Evolutionary conservation across 2,329 filamentous ascomycete genomes (phyloP), one percentile per base, ranked within the genome.

Genomic region (Aspergillus puulaauensis): DNA sequence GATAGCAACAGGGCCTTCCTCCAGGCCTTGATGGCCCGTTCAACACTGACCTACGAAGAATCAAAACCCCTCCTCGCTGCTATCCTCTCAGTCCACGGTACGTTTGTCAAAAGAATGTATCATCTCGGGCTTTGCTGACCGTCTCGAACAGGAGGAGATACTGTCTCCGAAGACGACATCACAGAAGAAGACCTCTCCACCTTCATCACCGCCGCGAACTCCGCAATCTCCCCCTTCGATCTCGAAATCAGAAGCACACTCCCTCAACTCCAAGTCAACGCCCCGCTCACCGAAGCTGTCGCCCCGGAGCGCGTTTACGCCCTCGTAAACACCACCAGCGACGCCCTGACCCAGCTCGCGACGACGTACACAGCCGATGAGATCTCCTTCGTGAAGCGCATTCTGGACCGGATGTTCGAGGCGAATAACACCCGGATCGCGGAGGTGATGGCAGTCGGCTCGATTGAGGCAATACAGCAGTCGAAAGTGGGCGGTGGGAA

Each of bases 351-450:
- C 0, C 93, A 97, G 68, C 82, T 97, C 40, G 91, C 93, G 2
- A 98, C 95, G 0, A 86, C 85, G 0, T 90, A 90, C 70, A 84
- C 82, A 7, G 79, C 91, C 0, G 92, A 96, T 64, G 93, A 98
- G 77, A 90, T 98, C 33, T 86, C 90, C 0, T 99, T 91, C 71
- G 85, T 98, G 54, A 95, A 96, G 75, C 83, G 95, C 8, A 73
- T 97, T 3, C 83, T 99, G 1, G 93, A 97, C 72, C 86, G 84
- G 66, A 96, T 99, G 85, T 99, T 98, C 70, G 91, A 96, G 62
- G 89, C 85, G 19, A 87, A 91, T 77, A 98, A 98, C 70, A 91
- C 87, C 0, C 82, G 80, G 8, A 81, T 86, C n/a, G 85, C 87
- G 68, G 93, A 99, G 75, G 84, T 91, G 24, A 88, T 97, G 84